These are phyloP conservation scores for Talaromyces sp. DNA, from an alignment of 2,329 filamentous ascomycete genomes.

Conservation along the genomic window DNA sequence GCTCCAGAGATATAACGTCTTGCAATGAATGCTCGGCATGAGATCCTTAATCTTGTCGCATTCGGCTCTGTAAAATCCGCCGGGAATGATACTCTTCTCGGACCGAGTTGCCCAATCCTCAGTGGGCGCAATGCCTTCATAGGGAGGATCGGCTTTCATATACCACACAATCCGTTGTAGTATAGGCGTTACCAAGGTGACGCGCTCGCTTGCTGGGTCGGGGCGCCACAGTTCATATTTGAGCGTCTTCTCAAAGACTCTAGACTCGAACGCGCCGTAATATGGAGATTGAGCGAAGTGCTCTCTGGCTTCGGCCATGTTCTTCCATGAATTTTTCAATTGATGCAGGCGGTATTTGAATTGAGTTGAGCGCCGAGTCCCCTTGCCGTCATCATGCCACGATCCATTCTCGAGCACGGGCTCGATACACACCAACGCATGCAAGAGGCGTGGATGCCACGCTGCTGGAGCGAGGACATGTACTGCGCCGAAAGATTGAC, in stretches of 20 bases:
- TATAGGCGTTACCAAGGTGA: constrained; percentile 12
- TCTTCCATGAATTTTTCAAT: constrained; percentile 7
- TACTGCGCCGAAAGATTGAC: constrained; percentile 10
- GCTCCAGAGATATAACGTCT: constrained; percentile 14
- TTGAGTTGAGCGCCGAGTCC: not conserved
- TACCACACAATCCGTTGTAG: constrained; percentile 11
- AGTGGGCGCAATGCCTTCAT: constrained; percentile 10
- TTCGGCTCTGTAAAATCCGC: constrained; percentile 14
- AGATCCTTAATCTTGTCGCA: constrained; percentile 14
- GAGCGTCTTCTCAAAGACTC: constrained; percentile 15
- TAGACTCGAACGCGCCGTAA: constrained; percentile 9
- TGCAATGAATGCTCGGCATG: constrained; percentile 13
- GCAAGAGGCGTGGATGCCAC: constrained; percentile 15
- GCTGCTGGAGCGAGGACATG: constrained; percentile 14
- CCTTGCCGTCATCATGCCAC: constrained; percentile 11
- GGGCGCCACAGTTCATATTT: constrained; percentile 12
- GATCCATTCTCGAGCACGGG: constrained; percentile 13
- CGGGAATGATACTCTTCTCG: constrained; percentile 9
- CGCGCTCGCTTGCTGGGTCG: constrained; percentile 5
- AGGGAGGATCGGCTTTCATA: constrained; percentile 11
- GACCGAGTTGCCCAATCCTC: constrained; percentile 14
- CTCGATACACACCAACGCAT: constrained; percentile 13
- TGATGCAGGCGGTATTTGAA: constrained; percentile 12
- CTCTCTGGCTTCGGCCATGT: constrained; percentile 2
- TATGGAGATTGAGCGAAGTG: constrained; percentile 10